These are phyloP conservation scores for Aaosphaeria pasadenensis DNA, from an alignment of 2,329 filamentous ascomycete species.

Conservation along the genomic window DNA sequence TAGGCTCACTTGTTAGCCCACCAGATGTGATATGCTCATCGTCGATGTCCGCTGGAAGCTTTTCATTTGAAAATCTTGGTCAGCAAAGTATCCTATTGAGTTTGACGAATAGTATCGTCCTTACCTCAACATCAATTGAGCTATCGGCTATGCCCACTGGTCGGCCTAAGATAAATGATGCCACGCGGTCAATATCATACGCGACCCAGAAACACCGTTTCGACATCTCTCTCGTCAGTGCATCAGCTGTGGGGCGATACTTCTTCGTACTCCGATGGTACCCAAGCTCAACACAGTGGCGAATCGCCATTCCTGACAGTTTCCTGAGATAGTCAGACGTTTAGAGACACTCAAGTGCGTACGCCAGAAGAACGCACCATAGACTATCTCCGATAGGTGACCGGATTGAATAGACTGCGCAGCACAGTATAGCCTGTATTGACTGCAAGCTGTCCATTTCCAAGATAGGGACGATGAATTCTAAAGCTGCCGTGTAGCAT, in stretches of 20 bases:
- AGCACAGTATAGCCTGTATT: slow-evolving; percentile 19
- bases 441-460: slow-evolving; percentile 20
- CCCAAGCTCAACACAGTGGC: slow-evolving; percentile 36
- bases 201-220: slow-evolving; percentile 34
- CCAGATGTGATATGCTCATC: slow-evolving; percentile 4
- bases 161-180: slow-evolving; percentile 29
- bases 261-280: slow-evolving; percentile 28
- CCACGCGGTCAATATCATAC: slow-evolving; percentile 32
- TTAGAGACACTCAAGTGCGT: not conserved
- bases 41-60: slow-evolving; percentile 14
- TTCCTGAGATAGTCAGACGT: slow-evolving; percentile 14
- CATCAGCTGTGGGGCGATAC: slow-evolving; percentile 6
- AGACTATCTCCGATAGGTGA: slow-evolving; percentile 22
- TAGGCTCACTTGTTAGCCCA: slow-evolving; percentile 1
- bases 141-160: slow-evolving; percentile 22
- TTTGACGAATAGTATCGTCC: not conserved
- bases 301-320: slow-evolving; percentile 32
- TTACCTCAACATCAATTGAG: slow-evolving; percentile 18
- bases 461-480: slow-evolving; percentile 13
- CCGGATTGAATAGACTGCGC: slow-evolving; percentile 23
- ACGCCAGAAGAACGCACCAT: slow-evolving; percentile 1
- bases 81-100: not conserved
- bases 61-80: not conserved
- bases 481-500: slow-evolving; percentile 12
- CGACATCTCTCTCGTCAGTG: slow-evolving; percentile 22